Evolutionary conservation across 1,139 yeast species (phyloP).

Genomic region (Saccharomyces pastorianus): DNA sequence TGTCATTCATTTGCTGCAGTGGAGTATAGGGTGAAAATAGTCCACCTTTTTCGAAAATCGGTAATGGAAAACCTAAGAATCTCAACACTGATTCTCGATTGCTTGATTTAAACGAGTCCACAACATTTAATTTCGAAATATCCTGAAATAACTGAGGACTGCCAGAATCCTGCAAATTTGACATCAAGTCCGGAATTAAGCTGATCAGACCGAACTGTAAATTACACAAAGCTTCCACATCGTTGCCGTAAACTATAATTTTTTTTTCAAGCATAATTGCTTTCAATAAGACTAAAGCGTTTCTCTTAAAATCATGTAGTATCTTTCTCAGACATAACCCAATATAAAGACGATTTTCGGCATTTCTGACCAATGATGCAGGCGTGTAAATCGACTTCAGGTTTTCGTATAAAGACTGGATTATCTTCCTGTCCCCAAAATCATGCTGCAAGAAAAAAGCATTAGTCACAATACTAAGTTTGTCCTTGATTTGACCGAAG

Average conservation of each 20-base stretch:
- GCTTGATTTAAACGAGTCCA: conserved; percentile 68
- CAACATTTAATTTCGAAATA: conserved; percentile 45
- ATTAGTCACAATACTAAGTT: conserved; percentile 79
- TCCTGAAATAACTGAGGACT: conserved; percentile 63
- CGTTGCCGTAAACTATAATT: conserved; percentile 66
- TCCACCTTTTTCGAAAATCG: conserved; percentile 77
- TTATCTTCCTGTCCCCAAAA: conserved; percentile 59
- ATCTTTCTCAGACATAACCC: conserved; percentile 68
- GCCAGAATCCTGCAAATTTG: conserved; percentile 69
- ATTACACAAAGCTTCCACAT: conserved; percentile 72
- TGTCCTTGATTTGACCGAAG: conserved; percentile 80
- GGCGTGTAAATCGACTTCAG: conserved; percentile 46
- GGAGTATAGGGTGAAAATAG: conserved; percentile 91
- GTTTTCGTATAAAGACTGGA: conserved; percentile 68
- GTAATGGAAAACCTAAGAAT: conserved; percentile 84
- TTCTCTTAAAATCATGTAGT: conserved; percentile 49
- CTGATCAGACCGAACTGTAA: conserved; percentile 58
- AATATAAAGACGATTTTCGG: conserved; percentile 56
- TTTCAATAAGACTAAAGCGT: conserved; percentile 64
- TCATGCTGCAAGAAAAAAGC: conserved; percentile 77
- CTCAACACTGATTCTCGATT: conserved; percentile 68
- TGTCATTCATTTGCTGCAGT: conserved; percentile 75
- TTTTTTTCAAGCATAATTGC: conserved; percentile 68
- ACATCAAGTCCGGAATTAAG: conserved; percentile 67
- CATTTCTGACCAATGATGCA: conserved; percentile 45